These are phyloP conservation scores for Marvania coccoides DNA, from an alignment of 139 green algal species.

Conservation along the genomic window DNA sequence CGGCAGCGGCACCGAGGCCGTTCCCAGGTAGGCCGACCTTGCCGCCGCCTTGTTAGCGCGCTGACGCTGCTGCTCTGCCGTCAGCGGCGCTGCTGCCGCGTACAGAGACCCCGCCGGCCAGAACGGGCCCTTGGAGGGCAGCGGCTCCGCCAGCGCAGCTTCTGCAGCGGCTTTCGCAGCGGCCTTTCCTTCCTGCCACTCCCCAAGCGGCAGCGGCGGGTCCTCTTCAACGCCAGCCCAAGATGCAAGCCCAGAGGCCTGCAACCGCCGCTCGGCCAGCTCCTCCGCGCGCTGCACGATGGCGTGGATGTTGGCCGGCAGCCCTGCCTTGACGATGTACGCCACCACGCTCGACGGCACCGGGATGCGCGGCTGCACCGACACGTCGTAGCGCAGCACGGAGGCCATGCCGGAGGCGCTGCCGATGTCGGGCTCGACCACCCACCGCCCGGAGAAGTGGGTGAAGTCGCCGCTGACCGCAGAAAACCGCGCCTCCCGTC, in stretches of 20 bases:
- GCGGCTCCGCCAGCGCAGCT: not conserved
- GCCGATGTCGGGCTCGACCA: conserved; percentile 28
- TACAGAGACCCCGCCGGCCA: conserved; percentile 13
- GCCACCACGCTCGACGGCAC: conserved; percentile 34
- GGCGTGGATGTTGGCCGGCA: conserved; percentile 44
- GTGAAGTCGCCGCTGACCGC: conserved; percentile 42
- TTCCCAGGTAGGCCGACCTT: conserved; percentile 26
- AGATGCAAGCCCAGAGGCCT: conserved; percentile 7
- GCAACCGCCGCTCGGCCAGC: not conserved
- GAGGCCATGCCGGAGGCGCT: conserved; percentile 21
- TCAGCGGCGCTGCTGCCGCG: conserved; percentile 13
- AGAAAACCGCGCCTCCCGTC: conserved; percentile 31
- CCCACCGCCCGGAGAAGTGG: conserved; percentile 40
- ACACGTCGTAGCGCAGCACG: conserved; percentile 43
- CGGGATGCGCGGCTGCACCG: conserved; percentile 20
- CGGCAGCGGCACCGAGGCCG: conserved; percentile 31
- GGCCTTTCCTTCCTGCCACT: not conserved
- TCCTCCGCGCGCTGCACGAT: conserved; percentile 33
- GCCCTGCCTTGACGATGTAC: conserved; percentile 34
- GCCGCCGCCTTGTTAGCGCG: not conserved
- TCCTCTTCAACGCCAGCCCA: conserved; percentile 28
- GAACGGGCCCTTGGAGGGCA: conserved; percentile 24
- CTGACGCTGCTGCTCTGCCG: conserved; percentile 5
- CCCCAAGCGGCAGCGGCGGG: not conserved
- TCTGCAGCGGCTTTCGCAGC: not conserved